Percentiles rank a stretch among this genome's conserved stretches.
Conservation (phyloP, 129 eudicot genomes). For the Artemisia annua region DNA sequence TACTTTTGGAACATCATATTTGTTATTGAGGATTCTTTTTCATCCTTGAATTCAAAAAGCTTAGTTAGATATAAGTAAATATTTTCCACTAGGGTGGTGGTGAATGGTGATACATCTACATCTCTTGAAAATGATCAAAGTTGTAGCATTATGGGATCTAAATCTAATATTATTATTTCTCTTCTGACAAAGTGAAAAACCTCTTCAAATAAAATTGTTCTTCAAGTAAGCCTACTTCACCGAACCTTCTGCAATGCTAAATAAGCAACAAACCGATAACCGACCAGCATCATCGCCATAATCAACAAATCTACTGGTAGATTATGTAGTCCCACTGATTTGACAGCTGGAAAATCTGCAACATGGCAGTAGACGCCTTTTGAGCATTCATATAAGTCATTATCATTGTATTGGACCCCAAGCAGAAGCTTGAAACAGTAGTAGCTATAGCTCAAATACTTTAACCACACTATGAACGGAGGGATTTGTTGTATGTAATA, state of each 20-base stretch:
- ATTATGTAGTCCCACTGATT: constrained; percentile 66
- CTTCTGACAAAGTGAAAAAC: constrained; percentile 37
- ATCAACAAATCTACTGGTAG: constrained; percentile 58
- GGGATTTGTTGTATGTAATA: constrained; percentile 92
- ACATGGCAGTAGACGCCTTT: constrained; percentile 71
- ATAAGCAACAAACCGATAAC: constrained; percentile 85
- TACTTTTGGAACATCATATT: constrained; percentile 3
- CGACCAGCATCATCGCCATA: constrained; percentile 82
- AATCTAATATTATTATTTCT: constrained; percentile 43
- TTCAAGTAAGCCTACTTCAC: constrained; percentile 22
- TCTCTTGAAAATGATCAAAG: constrained; percentile 48
- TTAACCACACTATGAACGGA: constrained; percentile 85
- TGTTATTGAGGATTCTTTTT: constrained; percentile 19
- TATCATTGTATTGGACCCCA: constrained; percentile 75
- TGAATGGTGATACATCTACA: constrained; percentile 40
- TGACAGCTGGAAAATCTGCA: constrained; percentile 75
- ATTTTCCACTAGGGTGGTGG: constrained; percentile 37
- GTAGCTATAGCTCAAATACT: constrained; percentile 96
- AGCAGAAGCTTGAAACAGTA: constrained; percentile 94
- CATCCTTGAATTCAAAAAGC: constrained; percentile 24
- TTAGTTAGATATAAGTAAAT: constrained; percentile 36
- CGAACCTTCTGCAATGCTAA: constrained; percentile 71
- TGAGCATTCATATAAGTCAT: constrained; percentile 81
- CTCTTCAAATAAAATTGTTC: constrained; percentile 42
- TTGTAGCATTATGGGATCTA: constrained; percentile 47